Evolutionary conservation across 768 basidiomycete species (phyloP).

Genomic region (Dioszegia crocea): DNA sequence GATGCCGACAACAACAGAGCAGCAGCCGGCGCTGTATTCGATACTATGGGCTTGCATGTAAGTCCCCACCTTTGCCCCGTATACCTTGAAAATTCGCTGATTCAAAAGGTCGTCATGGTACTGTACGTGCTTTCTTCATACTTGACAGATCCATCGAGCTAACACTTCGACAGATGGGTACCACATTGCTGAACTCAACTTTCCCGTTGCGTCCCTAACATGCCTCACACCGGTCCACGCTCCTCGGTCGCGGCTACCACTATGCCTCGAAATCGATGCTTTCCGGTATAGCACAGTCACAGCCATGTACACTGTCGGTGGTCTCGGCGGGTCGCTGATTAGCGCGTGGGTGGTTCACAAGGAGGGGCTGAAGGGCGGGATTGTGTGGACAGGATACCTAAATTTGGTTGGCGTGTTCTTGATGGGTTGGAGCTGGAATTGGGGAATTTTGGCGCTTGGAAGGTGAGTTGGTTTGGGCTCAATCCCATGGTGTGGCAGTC

Average conservation of each 20-base stretch:
- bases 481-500: too few relatives aligned
- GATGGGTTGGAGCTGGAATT: constrained; percentile 42
- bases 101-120: constrained; percentile 46
- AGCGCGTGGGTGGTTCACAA: constrained; percentile 34
- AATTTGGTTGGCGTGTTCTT: constrained; percentile 38
- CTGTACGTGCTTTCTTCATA: constrained; percentile 20
- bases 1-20: neutral
- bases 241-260: constrained; percentile 53
- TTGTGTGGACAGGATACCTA: constrained; percentile 42
- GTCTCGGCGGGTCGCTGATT: constrained; percentile 60
- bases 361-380: constrained; percentile 34
- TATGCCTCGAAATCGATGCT: constrained; percentile 76
- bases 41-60: constrained; percentile 43
- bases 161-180: constrained; percentile 60
- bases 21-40: constrained; percentile 22
- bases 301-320: constrained; percentile 79
- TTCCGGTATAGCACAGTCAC: constrained; percentile 77
- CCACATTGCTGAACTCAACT: constrained; percentile 86
- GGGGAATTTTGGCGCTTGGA: constrained; percentile 35
- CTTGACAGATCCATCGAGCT: neutral
- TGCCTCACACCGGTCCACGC: constrained; percentile 55
- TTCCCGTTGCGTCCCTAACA: constrained; percentile 70
- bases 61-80: neutral
- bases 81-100: neutral
- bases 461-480: too few relatives aligned